Percentiles rank a stretch among this genome's conserved stretches.
Conservation (phyloP, 768 basidiomycete species). For the Xanthoconium stramineum region DNA sequence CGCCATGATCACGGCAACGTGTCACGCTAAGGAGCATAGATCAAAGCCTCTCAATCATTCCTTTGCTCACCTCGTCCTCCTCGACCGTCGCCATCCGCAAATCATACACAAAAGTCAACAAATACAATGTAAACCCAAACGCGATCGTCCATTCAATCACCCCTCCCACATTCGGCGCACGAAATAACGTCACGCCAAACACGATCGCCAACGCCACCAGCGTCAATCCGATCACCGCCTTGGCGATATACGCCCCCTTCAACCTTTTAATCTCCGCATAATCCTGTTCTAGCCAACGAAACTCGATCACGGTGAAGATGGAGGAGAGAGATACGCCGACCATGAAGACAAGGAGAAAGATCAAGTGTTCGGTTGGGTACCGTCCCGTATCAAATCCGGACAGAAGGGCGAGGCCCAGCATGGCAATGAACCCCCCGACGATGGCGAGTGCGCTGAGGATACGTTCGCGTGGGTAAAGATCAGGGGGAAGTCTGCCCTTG, state of each 20-base stretch:
- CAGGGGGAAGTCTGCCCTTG: conserved; percentile 60
- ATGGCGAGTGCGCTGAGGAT: conserved; percentile 57
- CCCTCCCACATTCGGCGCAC: conserved; percentile 50
- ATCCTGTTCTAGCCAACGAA: conserved; percentile 61
- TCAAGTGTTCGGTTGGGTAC: conserved; percentile 47
- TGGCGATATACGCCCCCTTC: conserved; percentile 53
- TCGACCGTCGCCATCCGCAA: conserved; percentile 47
- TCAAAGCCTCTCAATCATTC: too few relatives aligned
- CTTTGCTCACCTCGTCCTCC: not conserved
- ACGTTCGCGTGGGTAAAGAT: conserved; percentile 55
- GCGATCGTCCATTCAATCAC: conserved; percentile 73
- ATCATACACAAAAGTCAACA: conserved; percentile 72
- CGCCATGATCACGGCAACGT: too few relatives aligned
- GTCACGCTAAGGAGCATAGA: too few relatives aligned
- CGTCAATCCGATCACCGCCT: conserved; percentile 56
- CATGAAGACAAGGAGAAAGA: conserved; percentile 71
- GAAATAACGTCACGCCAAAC: conserved; percentile 53
- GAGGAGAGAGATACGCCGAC: conserved; percentile 68
- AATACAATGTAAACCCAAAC: conserved; percentile 70
- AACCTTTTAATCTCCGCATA: conserved; percentile 45
- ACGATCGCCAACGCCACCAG: conserved; percentile 62
- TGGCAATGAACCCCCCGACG: conserved; percentile 58
- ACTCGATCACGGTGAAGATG: conserved; percentile 73
- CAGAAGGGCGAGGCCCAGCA: conserved; percentile 61
- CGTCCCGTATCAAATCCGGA: conserved; percentile 67